Evolutionary conservation across 2,329 filamentous ascomycete genomes (phyloP), one percentile per base, ranked within the genome.

Genomic region (Fusarium penzigii): DNA sequence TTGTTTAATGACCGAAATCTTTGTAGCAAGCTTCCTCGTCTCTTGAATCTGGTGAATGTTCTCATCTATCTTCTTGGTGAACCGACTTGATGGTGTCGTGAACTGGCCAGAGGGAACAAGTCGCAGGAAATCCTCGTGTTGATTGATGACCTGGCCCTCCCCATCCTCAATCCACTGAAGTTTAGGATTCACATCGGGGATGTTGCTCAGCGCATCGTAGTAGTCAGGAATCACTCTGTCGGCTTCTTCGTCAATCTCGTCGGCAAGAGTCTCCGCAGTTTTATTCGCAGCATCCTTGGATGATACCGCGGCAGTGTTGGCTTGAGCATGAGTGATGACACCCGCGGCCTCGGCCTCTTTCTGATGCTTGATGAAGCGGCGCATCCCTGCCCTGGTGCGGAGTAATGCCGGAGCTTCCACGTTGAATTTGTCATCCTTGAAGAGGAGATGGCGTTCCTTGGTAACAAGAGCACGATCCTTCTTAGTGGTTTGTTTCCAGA

Each of bases 401-500:
- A 97, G 75, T 46, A 97, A 77, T 13, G 94, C 94, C 16, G 92
- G 91, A 56, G 95, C 91, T 29, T 99, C 94, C 1, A 82, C 72
- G 66, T 97, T 96, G 45, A 99, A 78, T 65, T 86, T 90, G 64
- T 92, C 87, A 46, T 88, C 89, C 55, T 88, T 88, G 74, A 99
- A 96, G 13, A 99, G 82, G 39, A 89, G 84, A 70, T 92, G 87
- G 32, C 94, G 84, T 68, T 96, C 90, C 58, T 92, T 91, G 53
- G 94, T 89, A 48, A 93, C 85, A 20, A 88, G 77, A 5, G 94
- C 94, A 56, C 94, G 87, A 65, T 96, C 92, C 69, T 94, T 97
- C 74, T 97, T 97, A 2, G 94, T 99, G 39, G 96, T 91, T 72
- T 97, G 93, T 75, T 97, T 99, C 94, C 95, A 99, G 36, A 94